A percentile compares a stretch with the other conserved stretches of the same genome.
Evolutionary conservation across 257 asterid genomes (phyloP).

Genomic region (Solanum piurae): DNA sequence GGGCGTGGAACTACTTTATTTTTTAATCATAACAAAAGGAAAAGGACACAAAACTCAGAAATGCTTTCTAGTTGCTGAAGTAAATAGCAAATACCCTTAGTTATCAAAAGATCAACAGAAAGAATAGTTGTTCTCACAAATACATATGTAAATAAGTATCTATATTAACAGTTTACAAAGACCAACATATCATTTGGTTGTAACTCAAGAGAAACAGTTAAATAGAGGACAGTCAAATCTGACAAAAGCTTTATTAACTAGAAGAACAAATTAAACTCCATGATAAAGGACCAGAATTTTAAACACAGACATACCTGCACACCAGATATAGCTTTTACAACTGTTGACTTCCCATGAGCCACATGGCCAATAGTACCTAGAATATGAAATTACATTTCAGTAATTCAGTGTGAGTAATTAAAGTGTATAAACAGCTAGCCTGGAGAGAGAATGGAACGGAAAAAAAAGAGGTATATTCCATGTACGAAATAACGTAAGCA

Average conservation of each 20-base stretch:
- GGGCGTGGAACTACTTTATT: neutral
- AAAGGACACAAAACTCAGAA: neutral
- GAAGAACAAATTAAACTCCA: neutral
- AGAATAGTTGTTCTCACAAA: neutral
- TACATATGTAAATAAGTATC: neutral
- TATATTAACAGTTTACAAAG: neutral
- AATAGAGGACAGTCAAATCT: neutral
- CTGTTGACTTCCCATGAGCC: slow-evolving; percentile 54
- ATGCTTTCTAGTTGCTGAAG: neutral
- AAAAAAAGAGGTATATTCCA: neutral
- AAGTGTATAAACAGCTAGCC: neutral
- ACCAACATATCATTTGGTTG: neutral
- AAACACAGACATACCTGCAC: neutral
- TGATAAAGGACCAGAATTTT: neutral
- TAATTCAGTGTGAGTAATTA: neutral
- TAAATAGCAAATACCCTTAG: neutral
- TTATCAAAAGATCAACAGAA: neutral
- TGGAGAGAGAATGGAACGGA: neutral
- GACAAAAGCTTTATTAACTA: neutral
- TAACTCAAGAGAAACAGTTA: neutral
- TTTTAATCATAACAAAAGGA: neutral
- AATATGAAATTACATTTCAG: neutral
- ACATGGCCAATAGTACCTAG: slow-evolving; percentile 97
- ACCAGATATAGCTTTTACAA: neutral
- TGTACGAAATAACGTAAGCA: neutral